Conservation (phyloP, 345 rosid genomes). For the Gynandropsis gynandra region DNA sequence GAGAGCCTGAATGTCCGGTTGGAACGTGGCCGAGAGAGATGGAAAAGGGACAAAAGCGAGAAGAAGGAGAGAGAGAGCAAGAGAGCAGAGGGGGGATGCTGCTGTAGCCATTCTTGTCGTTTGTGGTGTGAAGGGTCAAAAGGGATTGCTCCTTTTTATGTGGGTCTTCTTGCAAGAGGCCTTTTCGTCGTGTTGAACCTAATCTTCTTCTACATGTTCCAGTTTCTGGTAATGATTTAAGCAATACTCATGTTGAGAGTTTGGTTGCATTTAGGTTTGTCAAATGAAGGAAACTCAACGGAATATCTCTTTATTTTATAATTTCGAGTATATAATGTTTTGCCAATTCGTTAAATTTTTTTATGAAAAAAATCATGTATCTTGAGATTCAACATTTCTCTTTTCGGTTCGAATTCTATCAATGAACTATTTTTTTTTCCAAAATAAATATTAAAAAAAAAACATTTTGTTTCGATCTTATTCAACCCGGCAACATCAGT, state of each 20-base stretch:
- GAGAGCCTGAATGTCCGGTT: constrained; percentile 37
- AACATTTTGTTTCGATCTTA: too few species aligned
- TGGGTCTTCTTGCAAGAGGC: constrained; percentile 4
- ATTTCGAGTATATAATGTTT: too few species aligned
- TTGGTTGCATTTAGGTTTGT: too few species aligned
- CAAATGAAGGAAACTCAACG: too few species aligned
- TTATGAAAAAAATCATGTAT: too few species aligned
- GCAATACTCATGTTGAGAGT: constrained; percentile 20
- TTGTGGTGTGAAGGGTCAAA: constrained; percentile 2
- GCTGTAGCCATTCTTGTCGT: constrained; percentile 27
- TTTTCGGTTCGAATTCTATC: too few species aligned
- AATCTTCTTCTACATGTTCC: constrained; percentile 19
- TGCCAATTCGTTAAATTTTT: too few species aligned
- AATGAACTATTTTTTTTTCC: too few species aligned
- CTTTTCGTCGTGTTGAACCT: constrained; percentile 26
- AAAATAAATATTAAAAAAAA: too few species aligned
- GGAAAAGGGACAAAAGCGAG: constrained; percentile 24
- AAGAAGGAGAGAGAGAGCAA: constrained; percentile 20
- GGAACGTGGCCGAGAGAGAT: constrained; percentile 30
- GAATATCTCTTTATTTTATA: too few species aligned
- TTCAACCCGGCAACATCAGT: too few species aligned
- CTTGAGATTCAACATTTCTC: too few species aligned
- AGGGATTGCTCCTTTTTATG: constrained; percentile 16
- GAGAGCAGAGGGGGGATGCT: constrained; percentile 9
- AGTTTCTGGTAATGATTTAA: background rate